Percentiles rank a stretch among this genome's conserved stretches.
These are phyloP conservation scores for Mercurialis annua DNA, from an alignment of 345 rosid genomes.

Conservation along the genomic window DNA sequence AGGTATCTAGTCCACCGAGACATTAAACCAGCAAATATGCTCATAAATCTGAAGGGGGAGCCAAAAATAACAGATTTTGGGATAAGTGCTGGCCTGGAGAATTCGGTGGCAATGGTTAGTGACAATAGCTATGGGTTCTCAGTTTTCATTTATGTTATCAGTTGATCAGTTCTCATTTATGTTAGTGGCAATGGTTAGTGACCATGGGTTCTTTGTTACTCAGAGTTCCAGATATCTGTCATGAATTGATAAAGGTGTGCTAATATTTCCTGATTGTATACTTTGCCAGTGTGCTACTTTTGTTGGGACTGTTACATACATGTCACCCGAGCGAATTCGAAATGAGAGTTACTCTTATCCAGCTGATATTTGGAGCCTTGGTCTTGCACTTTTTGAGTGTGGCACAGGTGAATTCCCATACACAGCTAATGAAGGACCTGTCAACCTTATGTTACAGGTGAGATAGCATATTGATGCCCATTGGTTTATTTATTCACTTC, in stretches of 20 bases:
- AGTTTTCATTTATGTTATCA: conserved; percentile 10
- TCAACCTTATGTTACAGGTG: conserved; percentile 95
- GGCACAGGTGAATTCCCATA: conserved; percentile 97
- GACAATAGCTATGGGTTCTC: neutral
- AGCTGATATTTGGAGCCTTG: conserved; percentile 98
- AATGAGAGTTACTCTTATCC: conserved; percentile 86
- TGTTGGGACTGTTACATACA: conserved; percentile 98
- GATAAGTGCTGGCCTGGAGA: conserved; percentile 94
- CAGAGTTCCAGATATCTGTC: conserved; percentile 1
- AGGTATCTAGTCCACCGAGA: conserved; percentile 96
- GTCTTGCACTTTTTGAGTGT: conserved; percentile 90
- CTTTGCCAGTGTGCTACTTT: conserved; percentile 85
- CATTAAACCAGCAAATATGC: conserved; percentile 95
- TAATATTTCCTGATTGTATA: conserved; percentile 23
- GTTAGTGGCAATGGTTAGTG: conserved; percentile 3
- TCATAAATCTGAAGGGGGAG: conserved; percentile 87
- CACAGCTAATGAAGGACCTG: conserved; percentile 80
- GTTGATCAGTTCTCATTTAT: neutral
- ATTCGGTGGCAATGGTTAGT: conserved; percentile 92
- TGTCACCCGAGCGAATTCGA: conserved; percentile 94
- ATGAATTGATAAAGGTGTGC: conserved; percentile 17
- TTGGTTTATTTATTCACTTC: neutral
- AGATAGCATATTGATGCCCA: conserved; percentile 7
- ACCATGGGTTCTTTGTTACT: neutral
- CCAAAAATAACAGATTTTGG: conserved; percentile 98